phyloP scores from a whole-genome alignment of 768 basidiomycete genomes.

The Zangia roseola region DNA sequence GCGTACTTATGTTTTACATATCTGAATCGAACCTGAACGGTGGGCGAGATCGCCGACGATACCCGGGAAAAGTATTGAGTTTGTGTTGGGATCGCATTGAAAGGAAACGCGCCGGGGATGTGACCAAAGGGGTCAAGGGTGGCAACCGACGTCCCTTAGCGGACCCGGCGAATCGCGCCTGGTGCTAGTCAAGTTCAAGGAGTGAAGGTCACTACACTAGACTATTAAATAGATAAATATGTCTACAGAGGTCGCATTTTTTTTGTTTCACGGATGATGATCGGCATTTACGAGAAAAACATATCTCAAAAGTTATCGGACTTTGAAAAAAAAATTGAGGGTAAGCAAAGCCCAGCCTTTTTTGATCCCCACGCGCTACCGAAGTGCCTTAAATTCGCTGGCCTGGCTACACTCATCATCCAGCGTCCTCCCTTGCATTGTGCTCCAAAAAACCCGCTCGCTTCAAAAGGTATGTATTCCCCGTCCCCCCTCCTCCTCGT shows the following conservation, averaged over 20 bases:
- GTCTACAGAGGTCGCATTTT: slow-evolving; percentile 2
- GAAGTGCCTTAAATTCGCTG: slow-evolving; percentile 42
- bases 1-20: neutral
- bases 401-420: slow-evolving; percentile 29
- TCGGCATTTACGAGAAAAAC: slow-evolving; percentile 29
- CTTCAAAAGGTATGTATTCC: slow-evolving; percentile 44
- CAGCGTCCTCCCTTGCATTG: slow-evolving; percentile 33
- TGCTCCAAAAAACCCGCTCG: slow-evolving; percentile 27
- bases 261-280: slow-evolving; percentile 2
- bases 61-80: slow-evolving; percentile 3
- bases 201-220: too few species aligned
- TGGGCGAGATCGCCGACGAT: slow-evolving; percentile 9
- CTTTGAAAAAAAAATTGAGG: slow-evolving; percentile 37
- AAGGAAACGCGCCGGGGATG: slow-evolving; percentile 10
- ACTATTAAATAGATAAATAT: too few species aligned
- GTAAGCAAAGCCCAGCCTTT: slow-evolving; percentile 29
- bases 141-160: slow-evolving; percentile 13
- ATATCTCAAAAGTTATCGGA: slow-evolving; percentile 23
- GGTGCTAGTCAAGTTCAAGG: too few species aligned
- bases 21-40: neutral
- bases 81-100: slow-evolving; percentile 6
- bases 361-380: slow-evolving; percentile 41
- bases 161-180: slow-evolving; percentile 14
- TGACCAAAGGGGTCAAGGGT: slow-evolving; percentile 23
- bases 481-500: slow-evolving; percentile 16